These are phyloP conservation scores for Ceratocystis destructans DNA, from an alignment of 2,329 filamentous ascomycete species.

Conservation along the genomic window DNA sequence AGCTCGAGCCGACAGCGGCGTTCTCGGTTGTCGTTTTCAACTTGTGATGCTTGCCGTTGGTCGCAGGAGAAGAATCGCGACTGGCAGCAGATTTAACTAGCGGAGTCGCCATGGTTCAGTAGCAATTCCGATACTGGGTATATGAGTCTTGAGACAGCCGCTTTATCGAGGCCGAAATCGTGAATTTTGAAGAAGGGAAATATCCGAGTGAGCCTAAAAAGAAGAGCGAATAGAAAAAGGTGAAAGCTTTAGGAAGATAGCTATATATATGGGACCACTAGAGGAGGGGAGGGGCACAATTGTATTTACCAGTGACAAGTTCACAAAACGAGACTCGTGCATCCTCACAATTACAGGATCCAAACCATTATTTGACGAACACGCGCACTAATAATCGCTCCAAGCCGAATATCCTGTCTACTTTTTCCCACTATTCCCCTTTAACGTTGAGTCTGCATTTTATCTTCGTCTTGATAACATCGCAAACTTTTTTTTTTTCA, in stretches of 20 bases:
- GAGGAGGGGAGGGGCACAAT: neutral
- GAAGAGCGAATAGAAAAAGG: neutral
- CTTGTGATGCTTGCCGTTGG: constrained; percentile 12
- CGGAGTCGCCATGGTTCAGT: constrained; percentile 15
- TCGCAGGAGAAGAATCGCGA: neutral
- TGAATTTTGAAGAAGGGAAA: neutral
- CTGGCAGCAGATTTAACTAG: constrained; percentile 5
- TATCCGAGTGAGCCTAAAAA: neutral
- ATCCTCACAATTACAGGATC: no score
- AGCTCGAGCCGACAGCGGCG: neutral
- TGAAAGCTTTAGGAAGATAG: neutral
- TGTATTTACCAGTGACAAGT: neutral
- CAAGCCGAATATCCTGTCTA: neutral
- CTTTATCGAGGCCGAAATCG: neutral
- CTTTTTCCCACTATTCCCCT: neutral
- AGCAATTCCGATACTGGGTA: neutral
- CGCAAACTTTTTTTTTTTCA: constrained; percentile 7
- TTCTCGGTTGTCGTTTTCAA: constrained; percentile 1
- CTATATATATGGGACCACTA: constrained; percentile 3
- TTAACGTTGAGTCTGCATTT: neutral
- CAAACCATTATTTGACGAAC: neutral
- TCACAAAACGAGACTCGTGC: neutral
- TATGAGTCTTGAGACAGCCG: neutral
- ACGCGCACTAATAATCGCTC: neutral
- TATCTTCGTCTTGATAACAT: neutral